Evolutionary conservation across 345 rosid genomes (phyloP), one percentile per base, ranked within the genome.

Genomic region (Mercurialis annua): DNA sequence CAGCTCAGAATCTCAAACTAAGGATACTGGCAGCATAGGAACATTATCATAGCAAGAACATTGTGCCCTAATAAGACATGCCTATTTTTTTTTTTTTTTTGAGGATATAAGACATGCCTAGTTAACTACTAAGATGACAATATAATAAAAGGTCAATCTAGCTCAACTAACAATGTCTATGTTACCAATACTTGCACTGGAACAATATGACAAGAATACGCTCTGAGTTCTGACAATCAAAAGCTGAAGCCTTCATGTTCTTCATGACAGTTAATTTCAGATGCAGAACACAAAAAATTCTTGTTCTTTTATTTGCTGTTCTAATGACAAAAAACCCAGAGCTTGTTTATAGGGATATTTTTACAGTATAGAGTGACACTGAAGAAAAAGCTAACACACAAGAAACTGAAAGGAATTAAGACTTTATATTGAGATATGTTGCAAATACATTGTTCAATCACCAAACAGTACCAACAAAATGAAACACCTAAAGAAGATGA

Each of bases 231-330:
- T 10, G n/a, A n/a, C 48, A 50, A 2, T 14, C 36, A 4, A 33
- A 12, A 33, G 12, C 62, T 10, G 15, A 31, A 58, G 44, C 38
- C n/a, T 46, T 33, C 3, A 18, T 58, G 18, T 34, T 16, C 8
- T 34, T 20, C 14, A 17, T n/a, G 48, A 14, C 24, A 21, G 21
- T 43, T 38, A 23, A 20, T 15, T 40, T 20, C 40, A 4, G 20
- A 56, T 29, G 48, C 64, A 59, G 29, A n/a, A 15, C 12, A 59
- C 63, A 26, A 59, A 59, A 59, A n/a, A n/a, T n/a, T 11, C 18
- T 5, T 56, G 4, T 3, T 21, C 31, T 56, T 23, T 56, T 56
- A 31, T 30, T 29, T 31, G 34, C 11, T 40, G 44, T 10, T 14
- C 44, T 40, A 8, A 8, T 40, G 44, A 40, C 44, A 40, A 8